Evolutionary conservation across 345 rosid genomes (phyloP), one percentile per base, ranked within the genome.

Genomic region (Diplotaxis tenuifolia): DNA sequence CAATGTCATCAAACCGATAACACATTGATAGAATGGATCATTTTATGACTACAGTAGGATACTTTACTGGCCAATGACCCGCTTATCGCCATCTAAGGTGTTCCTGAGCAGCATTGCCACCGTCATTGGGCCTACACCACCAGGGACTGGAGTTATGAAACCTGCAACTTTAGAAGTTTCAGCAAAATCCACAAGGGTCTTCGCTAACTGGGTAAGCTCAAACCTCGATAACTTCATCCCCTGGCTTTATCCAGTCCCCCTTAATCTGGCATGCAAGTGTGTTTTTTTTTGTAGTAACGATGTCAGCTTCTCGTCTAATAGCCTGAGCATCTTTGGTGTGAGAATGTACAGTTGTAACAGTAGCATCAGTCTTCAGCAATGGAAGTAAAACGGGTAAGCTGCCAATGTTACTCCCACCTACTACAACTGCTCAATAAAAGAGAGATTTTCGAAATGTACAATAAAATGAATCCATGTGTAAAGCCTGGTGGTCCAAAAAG

Each of bases 91-190:
- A 55, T 89, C 97, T 74, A 93, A 70, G 12, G 97, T 89, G 77
- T 89, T 91, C 79, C 74, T 84, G 63, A 93, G 89, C 54, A 93
- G 90, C 97, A 93, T 89, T 3, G 96, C 91, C 7, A 93, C 97
- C 1, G 96, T 93, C 96, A 93, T 93, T 10, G 98, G 98, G 58
- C 97, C 98, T 2, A 93, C 96, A 38, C 98, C 97, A 90, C 96
- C 79, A n/a, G n/a, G n/a, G n/a, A n/a, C n/a, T n/a, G n/a, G n/a
- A n/a, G n/a, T n/a, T n/a, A n/a, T n/a, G n/a, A n/a, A n/a, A n/a
- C n/a, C n/a, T n/a, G n/a, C n/a, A n/a, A n/a, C n/a, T n/a, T n/a
- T n/a, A n/a, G n/a, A n/a, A n/a, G n/a, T n/a, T n/a, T n/a, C n/a
- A n/a, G n/a, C n/a, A n/a, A n/a, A n/a, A n/a, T n/a, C n/a, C n/a